Percentiles rank a stretch among this genome's conserved stretches.
Evolutionary conservation across 306 rosid species (phyloP).

Genomic region (Acacia crassicarpa): DNA sequence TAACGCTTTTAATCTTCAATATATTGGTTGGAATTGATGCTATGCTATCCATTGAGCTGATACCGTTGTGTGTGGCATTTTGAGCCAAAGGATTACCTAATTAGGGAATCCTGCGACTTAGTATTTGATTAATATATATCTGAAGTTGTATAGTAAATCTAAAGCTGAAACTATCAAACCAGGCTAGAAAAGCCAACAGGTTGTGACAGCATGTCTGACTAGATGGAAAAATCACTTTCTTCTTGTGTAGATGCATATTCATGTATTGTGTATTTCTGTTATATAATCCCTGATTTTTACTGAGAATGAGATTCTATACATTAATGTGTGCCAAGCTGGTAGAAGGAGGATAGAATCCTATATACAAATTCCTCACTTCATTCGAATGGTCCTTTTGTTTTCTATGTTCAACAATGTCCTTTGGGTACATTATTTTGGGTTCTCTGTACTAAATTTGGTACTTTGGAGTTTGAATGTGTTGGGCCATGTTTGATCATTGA

Average conservation of each 20-base stretch:
- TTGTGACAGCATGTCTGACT: not conserved
- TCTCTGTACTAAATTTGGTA: not conserved
- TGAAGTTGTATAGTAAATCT: not conserved
- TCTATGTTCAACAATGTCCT: not conserved
- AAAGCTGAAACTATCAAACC: not conserved
- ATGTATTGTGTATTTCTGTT: not conserved
- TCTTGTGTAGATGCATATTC: not conserved
- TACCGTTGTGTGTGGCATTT: not conserved
- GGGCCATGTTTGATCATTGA: not conserved
- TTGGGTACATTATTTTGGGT: not conserved
- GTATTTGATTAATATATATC: not conserved
- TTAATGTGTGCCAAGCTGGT: not conserved
- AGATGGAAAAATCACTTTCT: not conserved
- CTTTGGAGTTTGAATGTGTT: not conserved
- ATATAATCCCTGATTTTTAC: not conserved
- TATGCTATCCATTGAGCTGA: conserved; percentile 1
- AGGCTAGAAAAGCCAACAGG: not conserved
- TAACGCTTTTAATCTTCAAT: too few relatives aligned
- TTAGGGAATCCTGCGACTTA: not conserved
- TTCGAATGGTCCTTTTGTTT: not conserved
- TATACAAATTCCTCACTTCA: not conserved
- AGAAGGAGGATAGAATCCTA: not conserved
- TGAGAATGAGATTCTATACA: not conserved
- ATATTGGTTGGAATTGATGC: not conserved
- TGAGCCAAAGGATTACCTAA: not conserved